Base-by-base conservation (phyloP, 225 moss, liverwort and hornwort genomes). In the Marchantia polymorpha region DNA sequence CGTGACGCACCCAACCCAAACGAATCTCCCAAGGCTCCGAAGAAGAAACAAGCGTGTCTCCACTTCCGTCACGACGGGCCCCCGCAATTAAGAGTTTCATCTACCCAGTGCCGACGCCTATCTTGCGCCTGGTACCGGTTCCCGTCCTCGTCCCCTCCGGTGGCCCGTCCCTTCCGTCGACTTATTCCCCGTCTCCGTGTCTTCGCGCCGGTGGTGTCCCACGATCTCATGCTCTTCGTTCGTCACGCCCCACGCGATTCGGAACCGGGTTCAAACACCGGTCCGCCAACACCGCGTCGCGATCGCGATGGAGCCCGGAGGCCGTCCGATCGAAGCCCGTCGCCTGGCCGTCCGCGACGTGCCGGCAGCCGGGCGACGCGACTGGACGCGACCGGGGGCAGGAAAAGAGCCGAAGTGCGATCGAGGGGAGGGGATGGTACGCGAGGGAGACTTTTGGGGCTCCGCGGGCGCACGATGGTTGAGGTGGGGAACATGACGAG, bases 381-480 rank as follows among this genome's bases (percentile, higher is more conserved):
- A 50, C 71, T 50, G 39, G 71, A 50, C 69, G 8, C 5, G 22
- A 64, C 22, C 26, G 64, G n/a, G 25, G 12, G n/a, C 47, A 71
- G n/a, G 49, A 50, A 71, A 71, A 51, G 71, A 50, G 71, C n/a
- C 22, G 51, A 71, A 51, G 71, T 71, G 71, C n/a, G 49, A n/a
- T 39, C 2, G 71, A 71, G 50, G 51, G 22, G 70, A 49, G 64
- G 20, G 48, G 10, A 11, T 48, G 7, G 20, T n/a, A n/a, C n/a
- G n/a, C n/a, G 69, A 16, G 47, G 39, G 46, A 14, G 12, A 70
- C 70, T 48, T 71, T 50, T 49, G 0, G 10, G 19, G 17, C 49
- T n/a, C 7, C 9, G n/a, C 10, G 46, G 39, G 39, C 16, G 19
- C 71, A 50, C 49, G 71, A n/a, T 49, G 22, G 49, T 71, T n/a